Evolutionary conservation across 192 early-diverging fungal species (phyloP), one percentile per base, ranked within the genome.

Genomic region (Glomus cerebriforme): DNA sequence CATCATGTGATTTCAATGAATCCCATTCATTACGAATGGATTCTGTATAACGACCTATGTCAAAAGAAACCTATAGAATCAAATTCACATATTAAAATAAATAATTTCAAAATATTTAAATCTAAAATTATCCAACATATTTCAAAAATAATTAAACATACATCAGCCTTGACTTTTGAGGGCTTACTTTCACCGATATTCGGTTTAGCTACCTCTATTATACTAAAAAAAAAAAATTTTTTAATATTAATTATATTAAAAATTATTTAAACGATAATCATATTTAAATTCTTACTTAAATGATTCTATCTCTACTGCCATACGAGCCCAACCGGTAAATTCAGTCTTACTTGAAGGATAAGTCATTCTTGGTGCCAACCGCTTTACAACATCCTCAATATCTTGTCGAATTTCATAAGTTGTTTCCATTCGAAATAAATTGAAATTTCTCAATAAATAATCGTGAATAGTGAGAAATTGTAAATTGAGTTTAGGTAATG

Each of bases 381-480:
- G 89, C 10, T 87, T 86, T 8, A 97, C 92, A 0, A 92, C 96
- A 80, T 98, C 97, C 78, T 96, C 91, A 27, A 99, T 83, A 81
- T 96, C 94, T 77, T 95, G 91, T 47, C 96, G 88, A 66, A 99
- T 94, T 63, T 91, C 94, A 75, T 90, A 93, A 2, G 92, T 91
- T 59, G 88, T 90, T 80, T 99, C 98, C 26, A 96, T 78, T 9
- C 92, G 90, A 84, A 93, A 93, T 32, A 99, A 86, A 59, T 90
- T 89, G 70, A 95, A 94, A 82, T 94, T 94, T 39, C 98, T 90
- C 22, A 91, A 83, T 60, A 99, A 81, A 83, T 98, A 98, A 81
- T 99, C 98, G 47, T 93, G 92, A 24, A 96, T 80, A 0, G 96
- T 93, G 75, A 99, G 86, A 81, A 94, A 99, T 86, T 99, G 98